Evolutionary conservation across 2,329 filamentous ascomycete genomes (phyloP), one percentile per base, ranked within the genome.

Genomic region (Neofusicoccum ribis): DNA sequence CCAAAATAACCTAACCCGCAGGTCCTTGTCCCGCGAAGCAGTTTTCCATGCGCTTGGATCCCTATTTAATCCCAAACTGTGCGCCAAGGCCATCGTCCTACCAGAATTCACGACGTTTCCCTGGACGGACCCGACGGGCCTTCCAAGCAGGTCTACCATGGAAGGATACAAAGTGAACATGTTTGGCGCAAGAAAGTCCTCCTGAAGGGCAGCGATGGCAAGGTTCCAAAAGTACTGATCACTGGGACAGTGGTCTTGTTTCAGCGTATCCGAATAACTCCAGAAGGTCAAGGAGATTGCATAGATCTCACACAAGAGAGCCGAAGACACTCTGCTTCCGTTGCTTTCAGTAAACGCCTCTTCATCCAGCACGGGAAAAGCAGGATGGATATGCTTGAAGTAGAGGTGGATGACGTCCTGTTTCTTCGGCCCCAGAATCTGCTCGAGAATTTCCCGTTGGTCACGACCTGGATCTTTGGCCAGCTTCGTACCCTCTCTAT

Each of bases 1-100:
- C 85, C 85, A 86, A 83, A 84, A 86, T 3, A 85, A 72, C 2
- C 83, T 81, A 36, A 83, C 82, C 6, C 85, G 78, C 15, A 83
- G 73, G 8, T 80, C 77, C 68, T 85, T 86, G 67, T 86, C 84
- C 39, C 77, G 74, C 1, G 77, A 77, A 1, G 81, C 80, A 1
- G 85, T 77, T 51, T 81, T 82, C 84, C 84, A 86, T 64, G 79
- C 78, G 3, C 79, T 81, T 12, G 84, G 83, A 68, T 86, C 82
- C 34, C 85, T 79, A 67, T 87, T 85, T 43, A 86, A 73, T 0
- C 84, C 84, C 64, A 86, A 81, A 17, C 83, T 84, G 66, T 86
- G 83, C 8, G 84, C 82, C 23, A 87, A 76, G 4, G 83, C 83
- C 11, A 85, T 78, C 20, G 82, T 83, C 3, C 83, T 81, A 0